Percentiles rank a stretch among this genome's conserved stretches.
phyloP scores from a whole-genome alignment of 2,329 filamentous ascomycete genomes.

The Nemania sp. region DNA sequence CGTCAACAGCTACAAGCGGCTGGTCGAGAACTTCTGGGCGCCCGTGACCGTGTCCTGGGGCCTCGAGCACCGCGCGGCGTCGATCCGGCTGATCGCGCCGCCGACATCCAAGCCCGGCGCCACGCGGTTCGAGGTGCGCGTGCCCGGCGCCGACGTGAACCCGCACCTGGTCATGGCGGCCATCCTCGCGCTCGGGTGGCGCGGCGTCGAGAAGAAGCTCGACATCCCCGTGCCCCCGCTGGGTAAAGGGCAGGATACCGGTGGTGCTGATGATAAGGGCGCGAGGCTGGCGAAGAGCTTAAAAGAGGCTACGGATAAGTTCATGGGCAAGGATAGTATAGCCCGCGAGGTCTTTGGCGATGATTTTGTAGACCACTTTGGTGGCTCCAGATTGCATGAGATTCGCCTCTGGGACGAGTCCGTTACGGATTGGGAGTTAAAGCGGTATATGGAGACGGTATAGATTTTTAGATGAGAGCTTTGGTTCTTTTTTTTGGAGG shows the following conservation, averaged over 20 bases:
- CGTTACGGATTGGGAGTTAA: constrained; percentile 91
- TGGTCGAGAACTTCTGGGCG: constrained; percentile 99
- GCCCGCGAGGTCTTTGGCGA: constrained; percentile 94
- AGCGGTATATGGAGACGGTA: constrained; percentile 78
- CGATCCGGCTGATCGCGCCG: constrained; percentile 85
- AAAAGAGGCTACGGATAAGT: constrained; percentile 79
- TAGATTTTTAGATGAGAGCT: no score
- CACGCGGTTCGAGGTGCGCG: constrained; percentile 89
- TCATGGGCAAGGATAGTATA: constrained; percentile 77
- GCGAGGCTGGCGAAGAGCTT: constrained; percentile 80
- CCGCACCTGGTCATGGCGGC: constrained; percentile 84
- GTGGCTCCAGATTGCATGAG: constrained; percentile 90
- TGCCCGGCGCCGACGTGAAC: constrained; percentile 93
- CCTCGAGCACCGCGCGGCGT: constrained; percentile 89
- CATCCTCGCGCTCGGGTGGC: constrained; percentile 84
- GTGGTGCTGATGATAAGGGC: constrained; percentile 70
- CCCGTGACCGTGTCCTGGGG: constrained; percentile 98
- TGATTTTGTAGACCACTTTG: constrained; percentile 94
- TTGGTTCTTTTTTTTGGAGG: no score
- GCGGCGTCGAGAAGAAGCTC: constrained; percentile 90
- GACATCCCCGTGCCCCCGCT: constrained; percentile 81
- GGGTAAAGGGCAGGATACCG: constrained; percentile 81
- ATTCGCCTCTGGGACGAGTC: constrained; percentile 90
- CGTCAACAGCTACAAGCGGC: constrained; percentile 95
- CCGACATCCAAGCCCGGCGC: constrained; percentile 82